phyloP scores from a whole-genome alignment of 2,329 filamentous ascomycete genomes.

The Talaromyces verruculosus region DNA sequence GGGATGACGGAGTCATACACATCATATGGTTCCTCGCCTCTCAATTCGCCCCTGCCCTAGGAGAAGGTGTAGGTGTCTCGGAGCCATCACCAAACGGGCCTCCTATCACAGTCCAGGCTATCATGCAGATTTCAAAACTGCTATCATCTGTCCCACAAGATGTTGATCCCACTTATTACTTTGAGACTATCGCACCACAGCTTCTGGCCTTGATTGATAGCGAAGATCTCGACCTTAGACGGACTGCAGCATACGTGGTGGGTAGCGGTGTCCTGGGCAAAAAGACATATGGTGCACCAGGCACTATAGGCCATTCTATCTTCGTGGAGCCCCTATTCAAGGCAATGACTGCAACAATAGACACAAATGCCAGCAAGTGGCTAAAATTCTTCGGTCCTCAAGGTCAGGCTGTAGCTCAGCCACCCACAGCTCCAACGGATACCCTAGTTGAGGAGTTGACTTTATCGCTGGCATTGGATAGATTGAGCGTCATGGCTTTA shows the following conservation, averaged over 20 bases:
- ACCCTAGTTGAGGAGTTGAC: slow-evolving; percentile 27
- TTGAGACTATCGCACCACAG: slow-evolving; percentile 41
- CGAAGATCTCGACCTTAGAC: slow-evolving; percentile 40
- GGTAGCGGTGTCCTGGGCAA: slow-evolving; percentile 47
- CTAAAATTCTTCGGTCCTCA: slow-evolving; percentile 28
- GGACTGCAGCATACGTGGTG: slow-evolving; percentile 45
- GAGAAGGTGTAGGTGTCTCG: slow-evolving; percentile 35
- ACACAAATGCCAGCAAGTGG: slow-evolving; percentile 30
- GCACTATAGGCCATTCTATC: slow-evolving; percentile 43
- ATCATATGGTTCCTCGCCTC: slow-evolving; percentile 45
- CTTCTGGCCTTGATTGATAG: slow-evolving; percentile 43
- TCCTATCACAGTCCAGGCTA: slow-evolving; percentile 44
- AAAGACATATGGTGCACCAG: slow-evolving; percentile 40
- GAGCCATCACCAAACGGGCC: slow-evolving; percentile 35
- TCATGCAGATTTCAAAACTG: slow-evolving; percentile 46
- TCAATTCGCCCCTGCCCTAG: slow-evolving; percentile 43
- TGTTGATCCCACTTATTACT: slow-evolving; percentile 39
- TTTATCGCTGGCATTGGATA: slow-evolving; percentile 36
- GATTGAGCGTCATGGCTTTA: slow-evolving; percentile 38
- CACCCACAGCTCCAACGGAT: slow-evolving; percentile 15
- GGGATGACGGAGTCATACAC: slow-evolving; percentile 43
- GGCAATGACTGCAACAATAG: slow-evolving; percentile 35
- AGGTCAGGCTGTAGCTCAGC: slow-evolving; percentile 6
- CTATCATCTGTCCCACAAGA: slow-evolving; percentile 44
- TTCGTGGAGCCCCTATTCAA: slow-evolving; percentile 45